phyloP scores from a whole-genome alignment of 331 rosid species.

The Rhamnella rubrinervis region DNA sequence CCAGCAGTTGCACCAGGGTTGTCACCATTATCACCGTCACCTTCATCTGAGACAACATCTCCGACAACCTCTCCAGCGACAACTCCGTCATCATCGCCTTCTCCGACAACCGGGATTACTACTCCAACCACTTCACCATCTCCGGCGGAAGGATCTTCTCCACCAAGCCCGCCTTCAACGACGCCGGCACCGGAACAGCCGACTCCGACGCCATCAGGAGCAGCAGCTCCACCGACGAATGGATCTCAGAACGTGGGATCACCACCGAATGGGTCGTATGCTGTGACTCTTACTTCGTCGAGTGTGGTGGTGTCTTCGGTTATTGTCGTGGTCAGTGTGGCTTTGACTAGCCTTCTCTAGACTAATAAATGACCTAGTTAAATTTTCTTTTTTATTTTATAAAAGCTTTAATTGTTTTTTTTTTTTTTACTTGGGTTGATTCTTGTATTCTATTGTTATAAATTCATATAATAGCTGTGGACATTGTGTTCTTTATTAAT shows the following conservation, averaged over 20 bases:
- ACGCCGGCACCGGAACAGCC: neutral
- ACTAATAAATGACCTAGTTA: no score
- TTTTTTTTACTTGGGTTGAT: no score
- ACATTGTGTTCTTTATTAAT: no score
- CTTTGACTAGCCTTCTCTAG: conserved; percentile 8
- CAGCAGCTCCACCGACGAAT: neutral
- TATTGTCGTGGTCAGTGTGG: conserved; percentile 37
- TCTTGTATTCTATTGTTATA: no score
- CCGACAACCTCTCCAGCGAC: conserved; percentile 9
- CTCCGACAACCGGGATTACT: conserved; percentile 1
- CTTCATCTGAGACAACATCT: conserved; percentile 1
- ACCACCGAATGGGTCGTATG: neutral
- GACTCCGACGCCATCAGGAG: neutral
- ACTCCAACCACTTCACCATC: conserved; percentile 2
- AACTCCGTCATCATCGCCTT: neutral
- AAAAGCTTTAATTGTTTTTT: no score
- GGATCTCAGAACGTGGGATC: neutral
- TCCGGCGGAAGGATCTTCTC: conserved; percentile 5
- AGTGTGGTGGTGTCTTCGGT: conserved; percentile 18
- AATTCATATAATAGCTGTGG: no score
- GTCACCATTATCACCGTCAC: conserved; percentile 15
- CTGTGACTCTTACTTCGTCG: conserved; percentile 25
- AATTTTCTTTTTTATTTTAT: no score
- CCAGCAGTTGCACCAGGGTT: conserved; percentile 23
- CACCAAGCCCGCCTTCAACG: conserved; percentile 2